Evolutionary conservation across 176 grass and related monocot species (phyloP), one percentile per base, ranked within the genome.

Genomic region (Eleusine coracana): DNA sequence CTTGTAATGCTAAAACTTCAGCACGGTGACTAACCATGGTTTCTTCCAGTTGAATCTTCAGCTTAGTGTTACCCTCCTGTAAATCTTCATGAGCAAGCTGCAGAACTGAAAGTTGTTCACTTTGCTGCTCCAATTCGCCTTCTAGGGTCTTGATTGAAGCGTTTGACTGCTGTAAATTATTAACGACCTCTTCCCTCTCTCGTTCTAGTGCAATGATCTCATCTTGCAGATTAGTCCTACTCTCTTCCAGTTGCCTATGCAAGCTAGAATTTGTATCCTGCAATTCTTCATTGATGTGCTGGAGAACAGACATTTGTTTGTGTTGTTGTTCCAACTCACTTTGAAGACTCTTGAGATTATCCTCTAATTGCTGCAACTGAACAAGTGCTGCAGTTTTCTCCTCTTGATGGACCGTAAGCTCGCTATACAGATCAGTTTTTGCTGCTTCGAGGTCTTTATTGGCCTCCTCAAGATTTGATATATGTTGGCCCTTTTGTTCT

Each of bases 391-490:
- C 55, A 87, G 59, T 73, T 86, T 86, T 92, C 71, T 83, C 85
- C 68, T 86, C 75, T 48, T 36, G 49, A 21, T 80, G 52, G 65
- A 46, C 48, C 34, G 11, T 68, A 61, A 90, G 34, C 41, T 88
- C 88, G 42, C 89, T 81, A 44, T 66, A 70, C 67, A 87, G 59
- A 86, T 80, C 80, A 61, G 5, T 67, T 78, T 89, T 86, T 42
- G 78, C 58, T 50, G 16, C 56, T 61, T 48, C 27, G 28, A 93
- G 75, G 13, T 72, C 83, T 77, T 86, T 70, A 46, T 73, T 82
- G 11, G 67, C 39, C 76, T 80, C 76, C 6, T 88, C 79, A 74
- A 94, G 83, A 66, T 83, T 82, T 67, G 80, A 84, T 72, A 89
- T 83, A 56, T 86, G 66, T 86, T 78, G 62, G 39, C 20, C 55